Conservation (phyloP, 2,329 filamentous ascomycete genomes). For the Fusarium sp. region DNA sequence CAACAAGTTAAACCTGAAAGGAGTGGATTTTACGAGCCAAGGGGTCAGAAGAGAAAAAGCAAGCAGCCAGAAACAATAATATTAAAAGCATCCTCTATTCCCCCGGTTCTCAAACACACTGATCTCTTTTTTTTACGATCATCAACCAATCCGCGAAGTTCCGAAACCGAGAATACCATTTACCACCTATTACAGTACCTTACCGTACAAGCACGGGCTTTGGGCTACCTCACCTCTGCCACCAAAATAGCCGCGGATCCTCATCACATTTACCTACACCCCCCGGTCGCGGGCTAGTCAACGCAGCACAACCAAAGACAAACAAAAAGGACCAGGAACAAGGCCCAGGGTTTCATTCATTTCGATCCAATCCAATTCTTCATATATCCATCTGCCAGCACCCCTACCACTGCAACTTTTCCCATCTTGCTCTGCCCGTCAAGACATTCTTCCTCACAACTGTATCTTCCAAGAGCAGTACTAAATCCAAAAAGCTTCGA, state of each 20-base stretch:
- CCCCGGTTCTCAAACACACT: neutral
- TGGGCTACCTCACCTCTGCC: conserved; percentile 9
- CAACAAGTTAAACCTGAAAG: neutral
- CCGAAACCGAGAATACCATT: conserved; percentile 25
- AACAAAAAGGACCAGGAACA: conserved; percentile 5
- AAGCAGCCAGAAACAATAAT: conserved; percentile 10
- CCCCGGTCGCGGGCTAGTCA: neutral
- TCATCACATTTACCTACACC: conserved; percentile 34
- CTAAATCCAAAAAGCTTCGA: conserved; percentile 11
- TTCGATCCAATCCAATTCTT: conserved; percentile 11
- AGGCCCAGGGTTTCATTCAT: conserved; percentile 27
- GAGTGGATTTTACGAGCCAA: conserved; percentile 1
- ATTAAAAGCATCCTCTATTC: conserved; percentile 18
- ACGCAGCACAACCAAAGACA: conserved; percentile 10
- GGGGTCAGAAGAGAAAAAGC: conserved; percentile 10
- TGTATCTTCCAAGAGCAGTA: neutral
- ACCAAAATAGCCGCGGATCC: conserved; percentile 42
- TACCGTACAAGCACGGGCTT: conserved; percentile 10
- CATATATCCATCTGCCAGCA: conserved; percentile 32
- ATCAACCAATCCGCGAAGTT: conserved; percentile 34
- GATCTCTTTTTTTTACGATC: conserved; percentile 28
- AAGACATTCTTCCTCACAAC: neutral
- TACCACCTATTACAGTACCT: conserved; percentile 4
- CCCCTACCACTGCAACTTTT: conserved; percentile 25
- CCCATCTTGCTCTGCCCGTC: neutral